Evolutionary conservation across 148 eudicot species (phyloP).

Genomic region (Simmondsia chinensis): DNA sequence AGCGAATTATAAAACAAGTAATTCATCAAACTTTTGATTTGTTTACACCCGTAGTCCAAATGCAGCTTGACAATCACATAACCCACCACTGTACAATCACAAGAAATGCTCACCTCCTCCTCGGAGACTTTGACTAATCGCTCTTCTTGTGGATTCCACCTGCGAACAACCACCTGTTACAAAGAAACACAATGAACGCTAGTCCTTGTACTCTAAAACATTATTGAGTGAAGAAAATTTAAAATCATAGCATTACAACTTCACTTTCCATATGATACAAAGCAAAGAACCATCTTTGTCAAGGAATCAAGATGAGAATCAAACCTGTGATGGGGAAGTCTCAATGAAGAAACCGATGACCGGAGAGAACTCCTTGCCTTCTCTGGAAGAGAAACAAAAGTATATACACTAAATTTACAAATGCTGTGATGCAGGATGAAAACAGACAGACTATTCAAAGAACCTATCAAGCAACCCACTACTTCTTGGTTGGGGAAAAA

Average conservation of each 20-base stretch:
- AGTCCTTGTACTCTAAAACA: neutral
- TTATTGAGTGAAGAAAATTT: no score
- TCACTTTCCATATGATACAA: no score
- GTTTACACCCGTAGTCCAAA: no score
- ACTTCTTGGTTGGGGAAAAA: no score
- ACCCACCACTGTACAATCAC: neutral
- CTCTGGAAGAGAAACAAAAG: constrained; percentile 40
- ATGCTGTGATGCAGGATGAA: no score
- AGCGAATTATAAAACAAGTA: no score
- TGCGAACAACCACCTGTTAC: constrained; percentile 67
- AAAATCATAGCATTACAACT: no score
- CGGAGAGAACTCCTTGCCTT: constrained; percentile 81
- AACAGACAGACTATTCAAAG: no score
- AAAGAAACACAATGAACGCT: constrained; percentile 12
- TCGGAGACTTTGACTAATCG: constrained; percentile 53
- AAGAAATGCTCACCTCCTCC: constrained; percentile 59
- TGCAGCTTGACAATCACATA: neutral
- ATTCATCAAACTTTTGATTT: no score
- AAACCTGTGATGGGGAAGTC: constrained; percentile 67
- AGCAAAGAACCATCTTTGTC: no score
- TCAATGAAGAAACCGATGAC: constrained; percentile 69
- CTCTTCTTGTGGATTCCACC: constrained; percentile 73
- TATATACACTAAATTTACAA: no score
- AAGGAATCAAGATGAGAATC: constrained; percentile 1
- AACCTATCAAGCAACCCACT: no score